Base-by-base conservation (phyloP, 257 asterid genomes). In the Anisodus tanguticus region DNA sequence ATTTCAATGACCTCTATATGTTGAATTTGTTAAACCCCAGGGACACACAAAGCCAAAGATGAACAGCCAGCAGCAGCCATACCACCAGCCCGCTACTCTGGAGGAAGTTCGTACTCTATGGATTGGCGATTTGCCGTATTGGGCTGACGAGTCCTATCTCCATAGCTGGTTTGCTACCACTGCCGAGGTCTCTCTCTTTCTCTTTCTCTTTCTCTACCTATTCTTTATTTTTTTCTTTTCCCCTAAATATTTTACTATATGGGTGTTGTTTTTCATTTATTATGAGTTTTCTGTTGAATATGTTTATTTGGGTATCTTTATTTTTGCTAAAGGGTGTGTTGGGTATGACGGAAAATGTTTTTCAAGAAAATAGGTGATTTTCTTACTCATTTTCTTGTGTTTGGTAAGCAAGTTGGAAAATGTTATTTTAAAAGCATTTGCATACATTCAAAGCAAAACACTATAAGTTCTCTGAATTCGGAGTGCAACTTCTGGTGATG, bases 51-150 rank as follows among this genome's bases (percentile, higher is more conserved):
- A 11, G 17, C 26, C 85, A 16, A 67, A 57, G 55, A 83, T 41
- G 55, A 78, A 81, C 43, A 9, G 60, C 54, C 94, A 69, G 88
- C 92, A 81, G 89, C 92, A 81, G 83, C 96, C 99, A 82, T 96
- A 96, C 86, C 99, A 96, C 89, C 99, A 93, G 87, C 97, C 99
- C 5, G 94, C 98, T 3, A 92, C 97, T 53, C 91, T 93, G 9
- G 99, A 96, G 87, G 99, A 96, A 86, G 99, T 96, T 8, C 98
- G 99, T 8, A 96, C 99, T 77, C 98, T 96, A 19, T 96, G 99
- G 99, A 96, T 96, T 83, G 99, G 99, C 39, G 99, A 96, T 90
- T 93, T 96, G 92, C 99, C 99, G 15, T 93, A 92, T 80, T 96
- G 99, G 99, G 98, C 99, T 43, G 99, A 96, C 84, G 99, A 96